Percentiles rank a stretch among this genome's conserved stretches.
Conservation (phyloP, 2,329 filamentous ascomycete genomes). For the Calycina herbarum region DNA sequence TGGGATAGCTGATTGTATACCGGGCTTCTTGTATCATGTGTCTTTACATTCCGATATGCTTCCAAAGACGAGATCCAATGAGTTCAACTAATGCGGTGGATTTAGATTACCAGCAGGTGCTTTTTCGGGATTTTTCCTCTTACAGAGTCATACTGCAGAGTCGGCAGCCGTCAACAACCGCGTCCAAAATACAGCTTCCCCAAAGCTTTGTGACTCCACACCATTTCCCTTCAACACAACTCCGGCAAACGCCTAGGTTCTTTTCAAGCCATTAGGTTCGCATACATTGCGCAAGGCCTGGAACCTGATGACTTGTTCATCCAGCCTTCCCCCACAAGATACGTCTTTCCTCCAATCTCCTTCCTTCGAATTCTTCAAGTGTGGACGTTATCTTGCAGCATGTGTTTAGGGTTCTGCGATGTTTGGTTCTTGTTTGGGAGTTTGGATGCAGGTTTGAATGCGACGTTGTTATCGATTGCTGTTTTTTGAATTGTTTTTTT, state of each 20-base stretch:
- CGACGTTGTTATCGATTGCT: neutral
- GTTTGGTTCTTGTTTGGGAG: neutral
- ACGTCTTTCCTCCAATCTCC: neutral
- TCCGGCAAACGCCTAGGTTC: neutral
- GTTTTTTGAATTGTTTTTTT: neutral
- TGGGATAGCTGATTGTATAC: neutral
- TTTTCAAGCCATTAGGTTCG: neutral
- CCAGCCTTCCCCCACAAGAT: neutral
- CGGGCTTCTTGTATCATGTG: neutral
- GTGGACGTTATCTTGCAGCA: neutral
- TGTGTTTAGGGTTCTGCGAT: neutral
- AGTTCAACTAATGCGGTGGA: neutral
- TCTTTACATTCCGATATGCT: neutral
- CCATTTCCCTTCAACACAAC: neutral
- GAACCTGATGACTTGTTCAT: constrained; percentile 2
- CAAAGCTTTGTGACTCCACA: neutral
- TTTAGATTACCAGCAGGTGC: neutral
- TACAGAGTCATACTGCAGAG: neutral
- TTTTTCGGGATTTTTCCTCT: neutral
- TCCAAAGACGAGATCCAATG: neutral
- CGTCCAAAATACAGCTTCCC: too few species aligned
- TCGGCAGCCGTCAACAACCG: too few species aligned
- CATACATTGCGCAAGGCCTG: constrained; percentile 1
- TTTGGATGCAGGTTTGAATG: neutral
- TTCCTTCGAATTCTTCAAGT: neutral